Conservation (phyloP, 1,284 basidiomycete species). For the Coniferiporia sulphurascens region DNA sequence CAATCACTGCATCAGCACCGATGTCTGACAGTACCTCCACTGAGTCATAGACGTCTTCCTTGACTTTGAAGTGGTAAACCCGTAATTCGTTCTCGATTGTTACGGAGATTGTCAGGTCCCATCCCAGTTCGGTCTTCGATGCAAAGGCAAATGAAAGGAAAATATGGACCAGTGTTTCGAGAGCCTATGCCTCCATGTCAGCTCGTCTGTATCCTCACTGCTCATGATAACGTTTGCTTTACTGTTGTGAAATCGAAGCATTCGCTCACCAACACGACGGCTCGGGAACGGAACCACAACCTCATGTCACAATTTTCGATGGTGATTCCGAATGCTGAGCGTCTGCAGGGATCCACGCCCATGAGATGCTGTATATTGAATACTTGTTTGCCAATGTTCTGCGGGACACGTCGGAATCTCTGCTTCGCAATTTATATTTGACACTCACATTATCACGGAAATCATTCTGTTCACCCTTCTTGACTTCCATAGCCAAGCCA, state of each 20-base stretch:
- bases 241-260: constrained; percentile 4
- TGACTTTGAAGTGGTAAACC: neutral
- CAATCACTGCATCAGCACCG: neutral
- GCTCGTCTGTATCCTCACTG: neutral
- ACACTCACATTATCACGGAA: neutral
- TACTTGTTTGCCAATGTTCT: constrained; percentile 15
- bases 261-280: neutral
- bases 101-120: neutral
- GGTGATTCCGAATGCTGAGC: constrained; percentile 18
- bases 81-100: neutral
- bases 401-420: neutral
- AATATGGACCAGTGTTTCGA: neutral
- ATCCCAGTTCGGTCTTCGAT: neutral
- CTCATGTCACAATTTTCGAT: constrained; percentile 15
- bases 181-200: neutral
- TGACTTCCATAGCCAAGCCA: neutral
- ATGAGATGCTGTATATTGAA: constrained; percentile 19
- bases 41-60: too few species aligned
- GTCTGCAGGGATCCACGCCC: constrained; percentile 18
- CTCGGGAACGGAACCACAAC: neutral
- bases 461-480: neutral
- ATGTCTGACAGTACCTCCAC: neutral
- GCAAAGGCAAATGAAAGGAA: neutral
- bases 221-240: neutral
- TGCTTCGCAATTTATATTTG: too few species aligned